Percentiles rank a stretch among this genome's conserved stretches.
Evolutionary conservation across 306 rosid species (phyloP).

Genomic region (Cicer yamashitae): DNA sequence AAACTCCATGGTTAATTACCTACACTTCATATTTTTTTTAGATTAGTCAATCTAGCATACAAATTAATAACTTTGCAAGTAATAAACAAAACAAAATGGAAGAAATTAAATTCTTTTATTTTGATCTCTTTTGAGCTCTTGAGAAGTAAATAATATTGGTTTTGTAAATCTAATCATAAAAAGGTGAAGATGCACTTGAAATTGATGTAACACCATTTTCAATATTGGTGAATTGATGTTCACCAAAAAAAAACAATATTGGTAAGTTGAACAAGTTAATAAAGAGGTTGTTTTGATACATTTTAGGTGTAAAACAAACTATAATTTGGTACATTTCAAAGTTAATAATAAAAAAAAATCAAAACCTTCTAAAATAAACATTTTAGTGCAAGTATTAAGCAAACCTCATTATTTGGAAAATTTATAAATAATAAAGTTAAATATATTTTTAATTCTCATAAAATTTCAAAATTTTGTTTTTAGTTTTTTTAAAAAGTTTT

Average conservation of each 20-base stretch:
- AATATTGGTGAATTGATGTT: not conserved
- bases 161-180: not conserved
- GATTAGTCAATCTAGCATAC: not conserved
- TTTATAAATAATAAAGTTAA: no score
- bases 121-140: not conserved
- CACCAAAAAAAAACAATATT: no score
- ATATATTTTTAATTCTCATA: no score
- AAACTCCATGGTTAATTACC: constrained; percentile 81
- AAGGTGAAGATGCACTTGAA: not conserved
- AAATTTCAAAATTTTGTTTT: no score
- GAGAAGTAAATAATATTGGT: no score
- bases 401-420: no score
- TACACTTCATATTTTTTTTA: not conserved
- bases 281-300: no score
- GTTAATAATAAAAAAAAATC: no score
- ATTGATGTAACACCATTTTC: not conserved
- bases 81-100: not conserved
- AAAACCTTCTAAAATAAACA: no score
- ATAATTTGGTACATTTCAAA: not conserved
- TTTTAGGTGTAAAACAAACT: not conserved
- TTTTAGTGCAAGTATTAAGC: no score
- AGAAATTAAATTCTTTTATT: not conserved
- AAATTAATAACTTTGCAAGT: not conserved
- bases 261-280: no score
- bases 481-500: no score